Conservation (phyloP, 2,329 filamentous ascomycete species). For the Saccharata proteae region DNA sequence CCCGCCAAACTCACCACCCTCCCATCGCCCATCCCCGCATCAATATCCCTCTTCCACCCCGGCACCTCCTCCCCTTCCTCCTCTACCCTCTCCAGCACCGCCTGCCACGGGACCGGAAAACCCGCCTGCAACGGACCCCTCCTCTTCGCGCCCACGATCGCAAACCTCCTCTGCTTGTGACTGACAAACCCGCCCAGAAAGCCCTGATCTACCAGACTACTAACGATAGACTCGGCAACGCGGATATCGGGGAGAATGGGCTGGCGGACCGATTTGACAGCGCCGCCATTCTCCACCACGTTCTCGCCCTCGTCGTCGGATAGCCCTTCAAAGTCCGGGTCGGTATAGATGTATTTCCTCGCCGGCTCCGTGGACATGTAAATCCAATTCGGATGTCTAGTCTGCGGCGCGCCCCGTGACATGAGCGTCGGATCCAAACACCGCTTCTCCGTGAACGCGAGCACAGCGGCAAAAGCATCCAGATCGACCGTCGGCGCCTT, state of each 20-base stretch:
- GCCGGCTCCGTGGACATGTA: slow-evolving; percentile 41
- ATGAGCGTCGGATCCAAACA: slow-evolving; percentile 19
- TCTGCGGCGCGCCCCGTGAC: slow-evolving; percentile 19
- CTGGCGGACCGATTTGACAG: no score
- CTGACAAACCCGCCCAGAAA: slow-evolving; percentile 76
- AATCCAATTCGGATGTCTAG: slow-evolving; percentile 27
- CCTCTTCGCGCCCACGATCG: slow-evolving; percentile 61
- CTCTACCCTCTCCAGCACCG: slow-evolving; percentile 44
- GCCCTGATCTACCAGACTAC: slow-evolving; percentile 66
- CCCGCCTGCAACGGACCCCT: slow-evolving; percentile 50
- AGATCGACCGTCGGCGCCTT: slow-evolving; percentile 66
- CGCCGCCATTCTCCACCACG: slow-evolving; percentile 2
- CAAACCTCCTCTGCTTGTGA: slow-evolving; percentile 64
- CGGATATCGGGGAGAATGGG: slow-evolving; percentile 37
- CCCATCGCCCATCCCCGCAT: slow-evolving; percentile 28
- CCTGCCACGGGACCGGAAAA: slow-evolving; percentile 64
- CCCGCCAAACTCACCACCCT: slow-evolving; percentile 47
- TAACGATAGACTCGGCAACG: slow-evolving; percentile 67
- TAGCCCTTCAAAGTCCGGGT: slow-evolving; percentile 33
- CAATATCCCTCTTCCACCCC: slow-evolving; percentile 53
- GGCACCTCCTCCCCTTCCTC: slow-evolving; percentile 48
- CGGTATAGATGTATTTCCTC: slow-evolving; percentile 27
- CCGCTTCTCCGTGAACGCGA: slow-evolving; percentile 55
- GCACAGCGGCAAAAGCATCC: slow-evolving; percentile 47
- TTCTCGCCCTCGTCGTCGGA: slow-evolving; percentile 14